Conservation (phyloP, 2,329 filamentous ascomycete species). For the Fusarium sarcochroum region DNA sequence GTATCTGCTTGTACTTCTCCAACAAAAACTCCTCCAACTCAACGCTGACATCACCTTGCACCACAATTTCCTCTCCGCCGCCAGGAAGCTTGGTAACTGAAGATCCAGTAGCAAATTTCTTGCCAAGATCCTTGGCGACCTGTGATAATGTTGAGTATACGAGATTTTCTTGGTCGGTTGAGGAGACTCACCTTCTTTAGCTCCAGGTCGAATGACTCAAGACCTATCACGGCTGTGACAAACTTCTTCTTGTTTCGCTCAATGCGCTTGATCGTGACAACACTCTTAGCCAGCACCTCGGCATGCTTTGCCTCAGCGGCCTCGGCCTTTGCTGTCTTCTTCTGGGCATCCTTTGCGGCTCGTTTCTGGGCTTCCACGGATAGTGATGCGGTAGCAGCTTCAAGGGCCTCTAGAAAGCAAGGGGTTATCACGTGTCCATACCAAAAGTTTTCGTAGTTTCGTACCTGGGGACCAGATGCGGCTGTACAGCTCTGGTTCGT, state of each 20-base stretch:
- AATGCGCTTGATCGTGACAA: conserved; percentile 93
- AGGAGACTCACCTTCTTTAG: conserved; percentile 79
- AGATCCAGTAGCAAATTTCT: conserved; percentile 96
- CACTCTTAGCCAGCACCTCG: conserved; percentile 84
- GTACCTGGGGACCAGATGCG: conserved; percentile 89
- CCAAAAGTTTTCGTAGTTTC: conserved; percentile 33
- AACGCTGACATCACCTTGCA: conserved; percentile 96
- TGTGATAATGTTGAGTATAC: conserved; percentile 43
- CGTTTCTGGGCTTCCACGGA: conserved; percentile 94
- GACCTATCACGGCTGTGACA: conserved; percentile 90
- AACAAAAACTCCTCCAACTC: conserved; percentile 93
- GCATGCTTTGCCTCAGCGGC: conserved; percentile 86
- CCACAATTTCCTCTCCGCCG: conserved; percentile 95
- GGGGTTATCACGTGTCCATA: conserved; percentile 22
- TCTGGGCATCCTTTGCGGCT: conserved; percentile 94
- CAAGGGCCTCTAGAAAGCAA: conserved; percentile 75
- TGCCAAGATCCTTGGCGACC: conserved; percentile 94
- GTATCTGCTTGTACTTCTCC: conserved; percentile 90
- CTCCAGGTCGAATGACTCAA: conserved; percentile 92
- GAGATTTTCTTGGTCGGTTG: not conserved
- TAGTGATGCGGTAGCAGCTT: conserved; percentile 86
- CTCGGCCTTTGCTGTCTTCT: conserved; percentile 96
- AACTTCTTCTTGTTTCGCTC: conserved; percentile 98
- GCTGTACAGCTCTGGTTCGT: conserved; percentile 80
- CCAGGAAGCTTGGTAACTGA: conserved; percentile 90